Base-by-base conservation (phyloP, 495 filamentous ascomycete species). In the Margaritispora aquatica region DNA sequence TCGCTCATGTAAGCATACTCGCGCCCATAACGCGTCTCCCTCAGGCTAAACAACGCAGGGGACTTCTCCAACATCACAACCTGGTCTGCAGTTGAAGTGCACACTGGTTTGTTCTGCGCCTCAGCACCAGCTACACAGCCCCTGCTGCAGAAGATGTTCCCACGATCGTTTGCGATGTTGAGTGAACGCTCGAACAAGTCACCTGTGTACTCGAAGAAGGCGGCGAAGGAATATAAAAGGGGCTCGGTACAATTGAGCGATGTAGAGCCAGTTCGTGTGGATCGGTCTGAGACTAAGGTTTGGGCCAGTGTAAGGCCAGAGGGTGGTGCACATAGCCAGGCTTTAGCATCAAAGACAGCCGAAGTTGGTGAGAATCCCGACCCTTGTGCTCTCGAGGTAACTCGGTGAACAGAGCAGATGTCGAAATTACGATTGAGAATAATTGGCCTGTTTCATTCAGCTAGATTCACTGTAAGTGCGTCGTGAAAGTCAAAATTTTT, bases 41-140 rank as follows among this genome's bases (percentile, higher is more conserved):
- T 5, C 5, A 34, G 29, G 13, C 29, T 34, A 34, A 68, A 71
- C 13, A 13, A 34, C 5, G 29, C 5, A 34, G 29, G 29, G 29
- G 29, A 34, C 13, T 34, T 5, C 13, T 5, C 13, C 54, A 44
- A 58, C 31, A 27, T 62, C 5, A 52, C 48, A 15, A 62, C 38
- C 11, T 62, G 54, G 54, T 3, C 46, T 22, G 20, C 49, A 0
- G 54, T 62, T 15, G 60, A 58, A 48, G 26, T 62, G 2, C 2
- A 38, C 36, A 50, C 52, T 1, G 58, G 44, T 0, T 19, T 61
- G 4, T 54, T 61, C 27, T 55, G 51, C n/a, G 44, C 44, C 17
- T 54, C 52, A 2, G 51, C 41, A 9, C 51, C 58, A 2, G 26
- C 38, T 38, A 17, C 24, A 15, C 2, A 29, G 7, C 50, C 50